These are phyloP conservation scores for Cladosporium velox DNA, from an alignment of 2,329 filamentous ascomycete species.

Conservation along the genomic window DNA sequence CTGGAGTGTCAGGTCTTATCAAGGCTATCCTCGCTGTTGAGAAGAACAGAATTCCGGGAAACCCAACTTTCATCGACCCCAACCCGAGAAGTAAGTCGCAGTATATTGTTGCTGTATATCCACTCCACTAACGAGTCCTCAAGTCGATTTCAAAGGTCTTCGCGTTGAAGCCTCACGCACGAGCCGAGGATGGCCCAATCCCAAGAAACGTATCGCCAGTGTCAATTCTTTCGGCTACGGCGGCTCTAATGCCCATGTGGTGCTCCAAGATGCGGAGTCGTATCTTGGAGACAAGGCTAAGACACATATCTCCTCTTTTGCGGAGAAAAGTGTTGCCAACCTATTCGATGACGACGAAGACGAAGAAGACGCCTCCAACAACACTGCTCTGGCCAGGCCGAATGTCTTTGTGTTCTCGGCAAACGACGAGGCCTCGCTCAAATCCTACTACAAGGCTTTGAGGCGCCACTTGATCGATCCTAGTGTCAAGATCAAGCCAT, in stretches of 20 bases:
- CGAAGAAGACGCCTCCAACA: slow-evolving; percentile 4
- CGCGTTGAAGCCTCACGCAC: neutral
- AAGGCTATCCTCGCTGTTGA: slow-evolving; percentile 31
- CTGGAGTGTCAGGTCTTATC: slow-evolving; percentile 28
- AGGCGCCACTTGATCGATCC: neutral
- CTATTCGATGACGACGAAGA: neutral
- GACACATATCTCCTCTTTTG: neutral
- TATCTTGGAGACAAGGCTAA: neutral
- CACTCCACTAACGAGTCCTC: neutral
- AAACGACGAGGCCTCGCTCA: slow-evolving; percentile 16
- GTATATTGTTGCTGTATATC: neutral
- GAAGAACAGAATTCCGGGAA: slow-evolving; percentile 25
- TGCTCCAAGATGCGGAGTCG: slow-evolving; percentile 25
- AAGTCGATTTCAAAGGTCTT: neutral
- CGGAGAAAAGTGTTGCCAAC: neutral
- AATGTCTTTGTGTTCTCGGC: slow-evolving; percentile 22
- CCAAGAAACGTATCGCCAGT: slow-evolving; percentile 21
- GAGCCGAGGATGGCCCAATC: slow-evolving; percentile 31
- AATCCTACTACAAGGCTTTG: slow-evolving; percentile 1
- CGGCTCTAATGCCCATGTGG: slow-evolving; percentile 34
- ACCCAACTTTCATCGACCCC: neutral
- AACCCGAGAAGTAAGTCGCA: neutral
- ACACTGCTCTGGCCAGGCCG: neutral
- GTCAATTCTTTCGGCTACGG: slow-evolving; percentile 33
- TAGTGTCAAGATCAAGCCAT: neutral